Evolutionary conservation across 2,329 filamentous ascomycete species (phyloP), one percentile per base, ranked within the genome.

Genomic region (Aspergillus sp.): DNA sequence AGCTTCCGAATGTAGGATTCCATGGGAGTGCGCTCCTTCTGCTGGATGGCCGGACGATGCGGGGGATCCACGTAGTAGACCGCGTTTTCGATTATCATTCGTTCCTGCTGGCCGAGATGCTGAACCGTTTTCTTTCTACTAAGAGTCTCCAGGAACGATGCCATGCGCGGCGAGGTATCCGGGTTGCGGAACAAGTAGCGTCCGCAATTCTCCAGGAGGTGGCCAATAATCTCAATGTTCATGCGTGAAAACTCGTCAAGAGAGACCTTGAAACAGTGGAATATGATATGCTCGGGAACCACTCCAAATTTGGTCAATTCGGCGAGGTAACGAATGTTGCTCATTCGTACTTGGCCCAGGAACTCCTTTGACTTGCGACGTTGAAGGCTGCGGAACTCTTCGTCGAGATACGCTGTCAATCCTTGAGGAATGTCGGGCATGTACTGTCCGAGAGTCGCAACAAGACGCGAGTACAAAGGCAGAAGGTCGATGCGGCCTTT

Each of bases 181-280:
- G 92, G 89, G 68, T 95, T 98, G 54, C 94, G 91, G 61, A 99
- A 84, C 23, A 99, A 82, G 77, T 97, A 99, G 19, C 95, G 88
- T 48, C 95, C 95, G 72, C 96, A 99, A 66, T 98, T 98, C 76
- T 99, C 95, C 23, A 99, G 84, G 30, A 99, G 83, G 72, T 96
- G 96, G 72, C 93, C 96, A 66, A 99, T 94, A 69, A 99, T 97
- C 76, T 99, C 96, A 66, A 99, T 97, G 72, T 99, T 99, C 91
- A 97, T 97, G 64, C 94, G 87, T 2, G 95, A 97, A 73, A 99
- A 99, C 72, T 99, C 95, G 71, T 99, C 95, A 30, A 99, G 81
- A 68, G 94, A 96, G 75, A 99, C 94, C 77, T 97, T 99, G 70
- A 99, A 87, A 74, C 95, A 99, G 74, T 99, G 95, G 74, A 99